These are phyloP conservation scores for Lachnellula suecica DNA, from an alignment of 2,329 filamentous ascomycete genomes.

Conservation along the genomic window DNA sequence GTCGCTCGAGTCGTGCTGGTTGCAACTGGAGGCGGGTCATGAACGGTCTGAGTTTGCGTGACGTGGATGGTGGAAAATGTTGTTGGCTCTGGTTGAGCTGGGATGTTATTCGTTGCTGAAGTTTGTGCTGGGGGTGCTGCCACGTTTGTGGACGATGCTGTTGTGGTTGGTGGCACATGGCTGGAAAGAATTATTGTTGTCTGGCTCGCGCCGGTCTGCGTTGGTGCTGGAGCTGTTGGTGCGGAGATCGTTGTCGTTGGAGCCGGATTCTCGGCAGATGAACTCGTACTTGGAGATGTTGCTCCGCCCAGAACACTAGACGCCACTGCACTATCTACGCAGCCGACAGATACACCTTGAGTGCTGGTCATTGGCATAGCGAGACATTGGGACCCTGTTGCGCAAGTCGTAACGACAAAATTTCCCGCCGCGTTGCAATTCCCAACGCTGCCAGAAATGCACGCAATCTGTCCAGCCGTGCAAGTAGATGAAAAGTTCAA, in stretches of 20 bases:
- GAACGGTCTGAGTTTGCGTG: too few relatives aligned
- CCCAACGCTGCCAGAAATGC: conserved; percentile 50
- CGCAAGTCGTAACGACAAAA: conserved; percentile 42
- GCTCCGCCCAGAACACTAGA: conserved; percentile 40
- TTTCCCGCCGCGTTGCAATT: conserved; percentile 41
- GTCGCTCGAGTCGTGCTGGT: too few relatives aligned
- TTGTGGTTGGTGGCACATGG: too few relatives aligned
- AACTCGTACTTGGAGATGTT: not conserved
- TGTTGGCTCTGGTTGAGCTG: too few relatives aligned
- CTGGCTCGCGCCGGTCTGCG: not conserved
- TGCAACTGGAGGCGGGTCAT: too few relatives aligned
- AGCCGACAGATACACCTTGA: conserved; percentile 49
- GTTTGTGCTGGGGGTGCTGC: too few relatives aligned
- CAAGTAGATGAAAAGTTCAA: conserved; percentile 46
- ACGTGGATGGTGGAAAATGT: too few relatives aligned
- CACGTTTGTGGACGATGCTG: too few relatives aligned
- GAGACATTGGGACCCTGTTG: conserved; percentile 42
- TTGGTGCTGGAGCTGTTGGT: not conserved
- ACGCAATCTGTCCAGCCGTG: conserved; percentile 46
- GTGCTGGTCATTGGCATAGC: conserved; percentile 53
- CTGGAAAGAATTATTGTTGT: not conserved
- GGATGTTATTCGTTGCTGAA: too few relatives aligned
- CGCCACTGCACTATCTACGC: conserved; percentile 42
- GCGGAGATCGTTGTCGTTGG: not conserved
- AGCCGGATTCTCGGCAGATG: not conserved